Conservation (phyloP, 768 basidiomycete genomes). For the Phylloporus rhodoxanthus region DNA sequence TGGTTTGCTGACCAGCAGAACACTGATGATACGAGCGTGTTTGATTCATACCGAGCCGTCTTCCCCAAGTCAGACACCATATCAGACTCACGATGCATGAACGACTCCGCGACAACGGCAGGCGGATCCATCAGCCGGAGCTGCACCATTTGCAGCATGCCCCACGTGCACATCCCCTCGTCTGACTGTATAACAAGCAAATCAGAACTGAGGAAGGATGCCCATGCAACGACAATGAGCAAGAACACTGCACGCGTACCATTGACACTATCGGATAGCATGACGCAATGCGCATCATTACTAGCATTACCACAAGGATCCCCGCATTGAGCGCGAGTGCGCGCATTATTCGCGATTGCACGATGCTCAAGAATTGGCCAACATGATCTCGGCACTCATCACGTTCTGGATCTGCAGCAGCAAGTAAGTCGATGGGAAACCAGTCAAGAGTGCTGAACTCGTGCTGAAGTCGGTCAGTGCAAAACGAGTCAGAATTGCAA, state of each 20-base stretch:
- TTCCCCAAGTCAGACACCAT: not conserved
- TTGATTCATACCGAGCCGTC: too few relatives aligned
- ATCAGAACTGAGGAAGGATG: not conserved
- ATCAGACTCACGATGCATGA: not conserved
- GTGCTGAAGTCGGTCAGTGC: conserved; percentile 2
- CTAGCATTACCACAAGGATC: not conserved
- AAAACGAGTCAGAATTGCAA: too few relatives aligned
- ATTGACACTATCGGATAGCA: not conserved
- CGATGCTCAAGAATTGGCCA: not conserved
- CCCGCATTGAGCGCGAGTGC: conserved; percentile 1
- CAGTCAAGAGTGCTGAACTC: not conserved
- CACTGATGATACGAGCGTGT: too few relatives aligned
- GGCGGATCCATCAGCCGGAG: conserved; percentile 1
- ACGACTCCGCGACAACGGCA: not conserved
- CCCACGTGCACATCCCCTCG: not conserved
- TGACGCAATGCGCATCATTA: not conserved
- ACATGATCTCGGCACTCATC: not conserved
- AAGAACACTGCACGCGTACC: not conserved
- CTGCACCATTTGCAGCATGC: conserved; percentile 2
- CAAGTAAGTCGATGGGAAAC: not conserved
- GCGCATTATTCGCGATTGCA: conserved; percentile 1
- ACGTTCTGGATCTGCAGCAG: not conserved
- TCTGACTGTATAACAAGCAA: not conserved
- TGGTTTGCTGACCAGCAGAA: too few relatives aligned
- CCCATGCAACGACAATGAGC: not conserved